Conservation (phyloP, 1,284 basidiomycete genomes). For the Garcileccinum viscosum region DNA sequence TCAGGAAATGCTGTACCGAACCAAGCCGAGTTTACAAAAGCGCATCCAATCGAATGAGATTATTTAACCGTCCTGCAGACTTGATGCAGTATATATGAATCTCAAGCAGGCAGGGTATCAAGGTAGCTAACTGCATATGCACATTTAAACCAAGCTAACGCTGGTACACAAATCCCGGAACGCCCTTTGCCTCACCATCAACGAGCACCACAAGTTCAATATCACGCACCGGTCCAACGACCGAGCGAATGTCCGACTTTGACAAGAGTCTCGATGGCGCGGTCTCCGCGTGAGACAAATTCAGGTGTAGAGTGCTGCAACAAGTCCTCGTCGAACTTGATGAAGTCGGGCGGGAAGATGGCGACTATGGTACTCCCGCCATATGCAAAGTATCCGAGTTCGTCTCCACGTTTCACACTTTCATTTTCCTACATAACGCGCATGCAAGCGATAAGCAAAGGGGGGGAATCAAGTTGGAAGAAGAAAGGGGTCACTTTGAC, state of each 20-base stretch:
- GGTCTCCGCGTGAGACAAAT: background rate
- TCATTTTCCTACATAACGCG: slow-evolving; percentile 32
- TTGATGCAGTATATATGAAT: background rate
- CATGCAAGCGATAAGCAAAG: background rate
- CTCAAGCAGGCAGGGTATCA: background rate
- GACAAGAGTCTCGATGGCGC: slow-evolving; percentile 70
- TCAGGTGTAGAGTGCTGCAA: slow-evolving; percentile 55
- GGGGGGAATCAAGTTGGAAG: slow-evolving; percentile 14
- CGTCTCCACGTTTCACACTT: slow-evolving; percentile 56
- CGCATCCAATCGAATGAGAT: background rate
- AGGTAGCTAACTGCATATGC: too few relatives aligned
- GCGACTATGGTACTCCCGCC: slow-evolving; percentile 74
- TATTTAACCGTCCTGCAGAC: too few relatives aligned
- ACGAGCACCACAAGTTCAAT: too few relatives aligned
- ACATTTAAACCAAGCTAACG: background rate
- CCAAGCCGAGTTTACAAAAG: too few relatives aligned
- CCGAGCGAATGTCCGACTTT: slow-evolving; percentile 50
- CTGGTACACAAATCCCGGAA: background rate
- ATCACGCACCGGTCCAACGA: slow-evolving; percentile 25
- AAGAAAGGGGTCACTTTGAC: slow-evolving; percentile 33
- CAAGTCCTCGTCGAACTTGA: slow-evolving; percentile 75
- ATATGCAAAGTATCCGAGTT: slow-evolving; percentile 71
- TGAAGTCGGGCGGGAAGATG: slow-evolving; percentile 64
- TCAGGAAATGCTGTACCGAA: background rate
- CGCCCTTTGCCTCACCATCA: background rate